Evolutionary conservation across 164 flowering plant species (phyloP), one percentile per base, ranked within the genome.

Genomic region (Tetrastigma voinierianum): DNA sequence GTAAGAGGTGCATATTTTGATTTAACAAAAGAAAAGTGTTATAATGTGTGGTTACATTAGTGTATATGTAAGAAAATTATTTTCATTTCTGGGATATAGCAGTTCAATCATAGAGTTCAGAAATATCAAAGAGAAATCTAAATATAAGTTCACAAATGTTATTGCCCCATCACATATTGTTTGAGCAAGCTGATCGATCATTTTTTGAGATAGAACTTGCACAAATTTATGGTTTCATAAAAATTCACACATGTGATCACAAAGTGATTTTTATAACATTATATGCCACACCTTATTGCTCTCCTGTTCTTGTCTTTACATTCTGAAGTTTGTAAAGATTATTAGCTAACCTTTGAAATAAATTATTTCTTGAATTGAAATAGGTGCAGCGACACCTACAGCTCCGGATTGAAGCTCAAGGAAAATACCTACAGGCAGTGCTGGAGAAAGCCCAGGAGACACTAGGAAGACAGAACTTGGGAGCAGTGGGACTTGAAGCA

Each of bases 401-500:
- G 76, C 90, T 89, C 19, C 83, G 93, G 2, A 93, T 93, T 56
- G 98, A 93, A 67, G 95, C 96, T 25, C 98, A 90, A 73, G 98
- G 96, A 9, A 90, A 93, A 70, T 90, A 93, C 71, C 80, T 93
- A 17, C 98, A 93, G 69, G 44, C 90, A 1, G 95, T 93, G 65
- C 78, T 93, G 67, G 95, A 93, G 78, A 93, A 86, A 81, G 98
- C 98, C 12, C 91, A 93, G 48, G 96, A 93, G 54, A 88, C 98
- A 6, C 87, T 93, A 51, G 98, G 90, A 69, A 80, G 75, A 71
- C 96, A 90, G 57, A 87, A 89, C 57, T 61, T 79, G 44, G 94
- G 96, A 25, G 56, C 86, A 43, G 76, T 67, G 20, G 94, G 91
- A 63, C 76, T 89, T 1, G 96, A 90, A 71, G 88, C 86, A 25